These are phyloP conservation scores for Hypholoma fasciculare DNA, from an alignment of 768 basidiomycete species.

Conservation along the genomic window DNA sequence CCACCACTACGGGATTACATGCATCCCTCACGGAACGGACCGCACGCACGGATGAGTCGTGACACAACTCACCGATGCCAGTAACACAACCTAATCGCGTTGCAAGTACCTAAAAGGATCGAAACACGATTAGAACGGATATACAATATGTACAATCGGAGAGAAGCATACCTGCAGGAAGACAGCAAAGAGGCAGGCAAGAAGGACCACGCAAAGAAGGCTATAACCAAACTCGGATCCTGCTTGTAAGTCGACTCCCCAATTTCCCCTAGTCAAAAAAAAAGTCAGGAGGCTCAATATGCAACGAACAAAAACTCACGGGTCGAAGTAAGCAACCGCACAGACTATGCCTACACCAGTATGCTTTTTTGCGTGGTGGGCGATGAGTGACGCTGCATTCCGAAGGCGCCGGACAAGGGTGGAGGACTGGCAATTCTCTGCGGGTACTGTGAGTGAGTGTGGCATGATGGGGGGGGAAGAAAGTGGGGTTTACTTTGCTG, in stretches of 20 bases:
- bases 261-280: conserved; percentile 61
- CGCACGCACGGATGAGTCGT: neutral
- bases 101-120: conserved; percentile 58
- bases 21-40: neutral
- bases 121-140: neutral
- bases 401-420: conserved; percentile 25
- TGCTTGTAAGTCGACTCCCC: conserved; percentile 89
- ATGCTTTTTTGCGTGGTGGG: conserved; percentile 61
- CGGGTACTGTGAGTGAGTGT: conserved; percentile 14
- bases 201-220: conserved; percentile 81
- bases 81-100: conserved; percentile 82
- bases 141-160: conserved; percentile 1
- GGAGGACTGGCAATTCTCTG: conserved; percentile 4
- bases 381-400: conserved; percentile 28
- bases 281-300: conserved; percentile 4
- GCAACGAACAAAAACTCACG: conserved; percentile 38
- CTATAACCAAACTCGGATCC: conserved; percentile 85
- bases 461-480: conserved; percentile 27
- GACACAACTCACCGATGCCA: conserved; percentile 57
- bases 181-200: conserved; percentile 81
- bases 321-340: conserved; percentile 87
- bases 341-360: conserved; percentile 86
- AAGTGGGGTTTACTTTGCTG: conserved; percentile 12
- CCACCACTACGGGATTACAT: neutral
- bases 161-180: conserved; percentile 64